Percentiles rank a stretch among this genome's conserved stretches.
These are phyloP conservation scores for Kwoniella mangroviensis DNA, from an alignment of 768 basidiomycete species.

Conservation along the genomic window DNA sequence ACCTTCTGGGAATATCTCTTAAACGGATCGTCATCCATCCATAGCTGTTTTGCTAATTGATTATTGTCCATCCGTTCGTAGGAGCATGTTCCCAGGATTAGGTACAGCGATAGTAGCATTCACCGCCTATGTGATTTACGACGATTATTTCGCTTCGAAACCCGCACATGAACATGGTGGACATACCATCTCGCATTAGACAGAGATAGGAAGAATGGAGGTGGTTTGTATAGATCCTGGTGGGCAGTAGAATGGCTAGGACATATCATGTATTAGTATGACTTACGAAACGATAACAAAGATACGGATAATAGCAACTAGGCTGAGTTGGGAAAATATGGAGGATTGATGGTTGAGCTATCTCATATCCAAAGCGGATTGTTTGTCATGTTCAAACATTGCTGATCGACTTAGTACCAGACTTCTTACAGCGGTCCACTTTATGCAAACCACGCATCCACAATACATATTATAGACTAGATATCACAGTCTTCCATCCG, in stretches of 20 bases:
- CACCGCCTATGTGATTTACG: constrained; percentile 83
- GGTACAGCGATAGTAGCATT: constrained; percentile 92
- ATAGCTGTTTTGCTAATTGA: background rate
- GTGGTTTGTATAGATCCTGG: background rate
- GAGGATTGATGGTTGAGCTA: background rate
- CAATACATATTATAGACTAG: too few relatives aligned
- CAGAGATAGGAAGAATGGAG: background rate
- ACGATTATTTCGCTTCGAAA: constrained; percentile 64
- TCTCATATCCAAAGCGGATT: too few relatives aligned
- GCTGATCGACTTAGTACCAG: too few relatives aligned
- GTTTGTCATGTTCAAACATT: too few relatives aligned
- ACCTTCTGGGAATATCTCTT: too few relatives aligned
- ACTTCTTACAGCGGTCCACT: too few relatives aligned
- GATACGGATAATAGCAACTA: background rate
- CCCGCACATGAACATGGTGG: constrained; percentile 31
- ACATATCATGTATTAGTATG: background rate
- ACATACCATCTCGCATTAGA: constrained; percentile 12
- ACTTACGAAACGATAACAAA: background rate
- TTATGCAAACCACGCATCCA: too few relatives aligned
- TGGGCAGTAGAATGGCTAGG: background rate
- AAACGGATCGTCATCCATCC: too few relatives aligned
- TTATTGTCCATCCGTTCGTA: constrained; percentile 12
- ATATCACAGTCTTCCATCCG: too few relatives aligned
- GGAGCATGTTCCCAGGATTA: constrained; percentile 90
- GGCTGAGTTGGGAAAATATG: background rate